A percentile compares a stretch with the other conserved stretches of the same genome.
These are phyloP conservation scores for Larix sibirica DNA, from an alignment of 83 land plant species.

Conservation along the genomic window DNA sequence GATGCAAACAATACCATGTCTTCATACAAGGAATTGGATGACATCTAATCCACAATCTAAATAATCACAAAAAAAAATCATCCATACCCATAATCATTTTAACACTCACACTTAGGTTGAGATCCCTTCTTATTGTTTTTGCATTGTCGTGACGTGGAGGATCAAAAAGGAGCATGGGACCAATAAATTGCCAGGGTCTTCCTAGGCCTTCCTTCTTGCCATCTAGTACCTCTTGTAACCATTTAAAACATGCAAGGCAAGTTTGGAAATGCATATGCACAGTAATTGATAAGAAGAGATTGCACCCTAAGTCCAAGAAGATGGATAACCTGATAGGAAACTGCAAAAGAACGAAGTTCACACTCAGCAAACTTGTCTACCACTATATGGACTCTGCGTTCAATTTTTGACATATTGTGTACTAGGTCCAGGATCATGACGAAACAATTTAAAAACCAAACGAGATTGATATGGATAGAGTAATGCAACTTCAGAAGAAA, in stretches of 20 bases:
- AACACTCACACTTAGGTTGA: conserved; percentile 79
- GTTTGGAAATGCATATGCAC: neutral
- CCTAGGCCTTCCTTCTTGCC: conserved; percentile 50
- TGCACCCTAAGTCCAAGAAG: neutral
- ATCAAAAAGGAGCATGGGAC: conserved; percentile 74
- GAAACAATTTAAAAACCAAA: neutral
- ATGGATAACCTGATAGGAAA: conserved; percentile 48
- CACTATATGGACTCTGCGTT: conserved; percentile 42
- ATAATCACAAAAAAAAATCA: too few species aligned
- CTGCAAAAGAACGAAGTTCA: conserved; percentile 62
- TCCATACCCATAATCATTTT: conserved; percentile 62
- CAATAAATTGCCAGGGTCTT: conserved; percentile 68
- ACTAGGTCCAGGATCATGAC: conserved; percentile 46
- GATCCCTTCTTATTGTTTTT: conserved; percentile 77
- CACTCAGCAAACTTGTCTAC: conserved; percentile 65
- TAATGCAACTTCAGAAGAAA: too few species aligned
- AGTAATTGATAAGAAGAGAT: neutral
- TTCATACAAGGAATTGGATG: too few species aligned
- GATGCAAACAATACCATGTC: too few species aligned
- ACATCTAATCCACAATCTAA: too few species aligned
- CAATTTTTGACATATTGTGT: conserved; percentile 49
- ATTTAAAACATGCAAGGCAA: neutral
- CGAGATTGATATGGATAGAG: neutral
- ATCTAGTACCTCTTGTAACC: conserved; percentile 57
- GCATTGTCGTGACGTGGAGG: conserved; percentile 87